A percentile compares a stretch with the other conserved stretches of the same genome.
Conservation (phyloP, 805 yeast species). For the Yarrowia sp. region DNA sequence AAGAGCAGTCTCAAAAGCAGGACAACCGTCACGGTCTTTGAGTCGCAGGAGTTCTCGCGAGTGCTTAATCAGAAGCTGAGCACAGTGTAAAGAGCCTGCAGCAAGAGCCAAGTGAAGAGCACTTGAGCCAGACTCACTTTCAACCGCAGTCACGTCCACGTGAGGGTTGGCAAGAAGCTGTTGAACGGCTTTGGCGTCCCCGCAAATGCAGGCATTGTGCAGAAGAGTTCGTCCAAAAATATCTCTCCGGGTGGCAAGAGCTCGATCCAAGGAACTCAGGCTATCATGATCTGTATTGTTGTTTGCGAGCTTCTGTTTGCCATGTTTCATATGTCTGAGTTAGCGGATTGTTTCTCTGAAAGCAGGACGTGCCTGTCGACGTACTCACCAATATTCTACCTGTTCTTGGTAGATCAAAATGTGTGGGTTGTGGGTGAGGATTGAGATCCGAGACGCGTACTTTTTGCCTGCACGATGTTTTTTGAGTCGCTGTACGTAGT, state of each 20-base stretch:
- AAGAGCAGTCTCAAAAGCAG: conserved; percentile 61
- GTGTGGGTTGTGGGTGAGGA: background rate
- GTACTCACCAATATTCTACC: conserved; percentile 10
- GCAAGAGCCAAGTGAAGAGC: conserved; percentile 68
- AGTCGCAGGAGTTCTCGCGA: conserved; percentile 44
- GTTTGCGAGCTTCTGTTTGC: conserved; percentile 23
- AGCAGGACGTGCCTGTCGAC: background rate
- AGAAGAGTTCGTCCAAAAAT: conserved; percentile 56
- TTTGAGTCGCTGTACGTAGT: background rate
- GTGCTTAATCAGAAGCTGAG: conserved; percentile 43
- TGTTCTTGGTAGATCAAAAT: conserved; percentile 3
- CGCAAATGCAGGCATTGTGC: conserved; percentile 37
- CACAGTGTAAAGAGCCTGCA: conserved; percentile 54
- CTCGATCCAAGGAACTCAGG: conserved; percentile 34
- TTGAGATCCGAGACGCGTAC: background rate
- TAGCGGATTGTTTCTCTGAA: background rate
- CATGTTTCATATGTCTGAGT: conserved; percentile 21
- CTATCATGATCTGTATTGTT: background rate
- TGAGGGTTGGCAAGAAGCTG: conserved; percentile 49
- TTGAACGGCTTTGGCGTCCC: conserved; percentile 36
- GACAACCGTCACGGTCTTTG: conserved; percentile 66
- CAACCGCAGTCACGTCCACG: conserved; percentile 48
- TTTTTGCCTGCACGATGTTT: background rate
- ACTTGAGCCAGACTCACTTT: conserved; percentile 79
- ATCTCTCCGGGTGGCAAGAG: conserved; percentile 48